Evolutionary conservation across 1,139 yeast species (phyloP), one percentile per base, ranked within the genome.

Genomic region (Geotrichum cucujoidarum): DNA sequence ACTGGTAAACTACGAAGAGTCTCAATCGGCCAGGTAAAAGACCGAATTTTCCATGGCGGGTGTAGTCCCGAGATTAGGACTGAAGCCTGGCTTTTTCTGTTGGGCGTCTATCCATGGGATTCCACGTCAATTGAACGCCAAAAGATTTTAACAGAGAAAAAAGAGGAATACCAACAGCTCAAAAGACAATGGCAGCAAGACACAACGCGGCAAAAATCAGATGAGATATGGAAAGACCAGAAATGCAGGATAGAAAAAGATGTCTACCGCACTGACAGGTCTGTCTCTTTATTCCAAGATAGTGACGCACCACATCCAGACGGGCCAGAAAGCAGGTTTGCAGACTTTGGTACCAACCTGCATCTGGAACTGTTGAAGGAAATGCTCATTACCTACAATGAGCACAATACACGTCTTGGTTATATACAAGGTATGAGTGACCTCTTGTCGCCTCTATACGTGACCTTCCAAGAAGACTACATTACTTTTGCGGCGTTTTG

Each of bases 381-480:
- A 57, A 84, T 94, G 55, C 72, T 92, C 36, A 74, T 88, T 50
- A 87, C 97, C 1, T 92, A 84, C 61, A 90, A 92, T 64, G 90
- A 86, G 65, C 77, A 81, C 65, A 92, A 92, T 64, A 73, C 71
- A 42, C 83, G 88, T 56, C 68, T 94, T 58, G 98, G 98, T 0
- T 92, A 92, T 62, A 96, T 92, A 18, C 99, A 92, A 68, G 99
- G 99, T 1, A 92, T 92, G 99, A 82, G 95, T 6, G 99, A 92
- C 64, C 70, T 92, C 48, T 71, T 94, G 34, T 83, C 96, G 0
- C 97, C 97, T 0, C 66, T 92, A 5, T 94, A 89, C 62, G 86
- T 81, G 37, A 75, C 80, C 5, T 69, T 87, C 36, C 80, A 81
- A 59, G 95, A 90, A 63, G 97, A 90, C 58, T 72, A 82, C 0